Percentiles rank a stretch among this genome's conserved stretches.
phyloP scores from a whole-genome alignment of 2,329 filamentous ascomycete species.

The Pyrenophora graminea region DNA sequence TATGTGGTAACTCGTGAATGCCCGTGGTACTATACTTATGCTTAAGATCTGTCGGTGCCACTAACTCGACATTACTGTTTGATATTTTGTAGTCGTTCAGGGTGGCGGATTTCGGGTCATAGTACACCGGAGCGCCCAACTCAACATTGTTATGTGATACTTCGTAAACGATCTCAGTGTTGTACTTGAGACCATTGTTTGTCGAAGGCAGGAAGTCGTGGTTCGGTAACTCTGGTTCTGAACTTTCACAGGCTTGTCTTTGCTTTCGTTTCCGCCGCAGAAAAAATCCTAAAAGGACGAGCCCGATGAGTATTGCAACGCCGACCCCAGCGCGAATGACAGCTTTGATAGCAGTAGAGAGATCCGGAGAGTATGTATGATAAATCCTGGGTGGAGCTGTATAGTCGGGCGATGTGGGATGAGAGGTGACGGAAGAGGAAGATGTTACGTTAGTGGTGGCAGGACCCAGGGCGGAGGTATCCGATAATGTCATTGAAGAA shows the following conservation, averaged over 20 bases:
- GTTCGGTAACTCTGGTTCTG: background rate
- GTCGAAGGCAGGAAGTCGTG: background rate
- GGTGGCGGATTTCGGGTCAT: no score
- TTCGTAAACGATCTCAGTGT: slow-evolving; percentile 22
- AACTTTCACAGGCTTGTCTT: background rate
- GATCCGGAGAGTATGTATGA: slow-evolving; percentile 9
- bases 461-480: slow-evolving; percentile 2
- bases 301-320: slow-evolving; percentile 26
- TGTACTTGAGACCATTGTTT: slow-evolving; percentile 20
- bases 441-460: background rate
- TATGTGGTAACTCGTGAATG: slow-evolving; percentile 22
- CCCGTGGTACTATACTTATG: slow-evolving; percentile 15
- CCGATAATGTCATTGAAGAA: background rate
- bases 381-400: no score
- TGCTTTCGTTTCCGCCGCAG: slow-evolving; percentile 24
- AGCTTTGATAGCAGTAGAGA: slow-evolving; percentile 28
- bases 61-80: no score
- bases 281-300: slow-evolving; percentile 71
- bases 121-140: slow-evolving; percentile 15
- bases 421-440: slow-evolving; percentile 21
- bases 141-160: slow-evolving; percentile 9
- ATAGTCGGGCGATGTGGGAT: no score
- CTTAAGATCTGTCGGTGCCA: slow-evolving; percentile 10
- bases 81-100: no score
- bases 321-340: slow-evolving; percentile 25